phyloP scores from a whole-genome alignment of 75 land plant genomes.

The Chamaecyparis obtusa region DNA sequence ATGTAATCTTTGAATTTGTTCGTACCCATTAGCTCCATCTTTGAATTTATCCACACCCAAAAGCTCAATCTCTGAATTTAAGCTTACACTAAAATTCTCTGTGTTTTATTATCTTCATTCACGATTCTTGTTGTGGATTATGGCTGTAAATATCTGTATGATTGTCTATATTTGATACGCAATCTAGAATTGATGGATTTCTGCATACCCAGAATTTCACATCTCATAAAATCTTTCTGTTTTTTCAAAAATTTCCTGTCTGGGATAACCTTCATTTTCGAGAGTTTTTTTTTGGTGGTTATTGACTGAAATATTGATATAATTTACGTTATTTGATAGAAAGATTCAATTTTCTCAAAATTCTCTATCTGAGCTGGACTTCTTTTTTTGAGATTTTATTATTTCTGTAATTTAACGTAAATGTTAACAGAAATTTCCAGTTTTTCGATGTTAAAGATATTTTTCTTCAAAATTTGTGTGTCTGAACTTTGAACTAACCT shows the following conservation, averaged over 20 bases:
- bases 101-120: background rate
- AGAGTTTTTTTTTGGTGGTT: background rate
- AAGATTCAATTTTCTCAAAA: background rate
- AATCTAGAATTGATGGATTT: background rate
- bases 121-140: background rate
- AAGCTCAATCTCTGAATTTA: background rate
- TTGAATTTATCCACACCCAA: background rate
- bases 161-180: background rate
- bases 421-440: background rate
- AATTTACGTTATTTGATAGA: background rate
- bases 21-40: background rate
- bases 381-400: background rate
- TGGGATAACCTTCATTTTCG: background rate
- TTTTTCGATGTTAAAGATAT: background rate
- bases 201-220: background rate
- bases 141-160: background rate
- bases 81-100: background rate
- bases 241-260: background rate
- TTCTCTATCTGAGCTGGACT: background rate
- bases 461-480: background rate
- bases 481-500: background rate
- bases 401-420: background rate
- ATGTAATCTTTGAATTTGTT: background rate
- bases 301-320: background rate
- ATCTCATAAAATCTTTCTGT: background rate